phyloP scores from a whole-genome alignment of 2,329 filamentous ascomycete species.

The Didymella exigua region DNA sequence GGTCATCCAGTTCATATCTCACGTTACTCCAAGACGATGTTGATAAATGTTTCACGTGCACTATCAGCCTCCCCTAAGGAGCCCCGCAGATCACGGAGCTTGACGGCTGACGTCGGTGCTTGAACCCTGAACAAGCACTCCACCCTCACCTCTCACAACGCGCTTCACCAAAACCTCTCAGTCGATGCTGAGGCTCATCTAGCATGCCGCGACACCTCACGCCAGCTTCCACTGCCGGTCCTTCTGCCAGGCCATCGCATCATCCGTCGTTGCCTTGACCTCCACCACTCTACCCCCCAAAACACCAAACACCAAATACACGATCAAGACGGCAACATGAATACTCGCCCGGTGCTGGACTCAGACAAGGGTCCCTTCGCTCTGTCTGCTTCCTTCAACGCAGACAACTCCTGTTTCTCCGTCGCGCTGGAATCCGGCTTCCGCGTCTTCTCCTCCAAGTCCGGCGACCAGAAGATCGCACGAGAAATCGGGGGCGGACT shows the following conservation, averaged over 20 bases:
- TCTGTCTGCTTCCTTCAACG: conserved; percentile 84
- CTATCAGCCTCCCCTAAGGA: not conserved
- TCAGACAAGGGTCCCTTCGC: conserved; percentile 74
- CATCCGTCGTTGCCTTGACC: conserved; percentile 9
- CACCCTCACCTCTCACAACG: not conserved
- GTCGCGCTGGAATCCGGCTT: conserved; percentile 87
- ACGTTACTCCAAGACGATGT: not conserved
- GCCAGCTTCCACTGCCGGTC: conserved; percentile 15
- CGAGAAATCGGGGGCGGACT: conserved; percentile 67
- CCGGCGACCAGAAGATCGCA: conserved; percentile 39
- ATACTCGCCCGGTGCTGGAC: conserved; percentile 86
- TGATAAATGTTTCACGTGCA: conserved; percentile 2
- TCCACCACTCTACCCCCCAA: conserved; percentile 18
- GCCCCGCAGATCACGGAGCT: conserved; percentile 18
- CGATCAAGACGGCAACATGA: conserved; percentile 63
- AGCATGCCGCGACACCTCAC: conserved; percentile 28
- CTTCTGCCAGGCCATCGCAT: conserved; percentile 22
- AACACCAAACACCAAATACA: not conserved
- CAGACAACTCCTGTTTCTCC: conserved; percentile 82
- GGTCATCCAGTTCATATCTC: too few relatives aligned
- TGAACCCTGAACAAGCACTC: conserved; percentile 6
- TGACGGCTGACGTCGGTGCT: conserved; percentile 18
- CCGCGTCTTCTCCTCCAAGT: conserved; percentile 54
- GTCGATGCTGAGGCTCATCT: conserved; percentile 25
- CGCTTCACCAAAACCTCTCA: conserved; percentile 16